Evolutionary conservation across 2,329 filamentous ascomycete species (phyloP).

Genomic region (Coleophoma crateriformis): DNA sequence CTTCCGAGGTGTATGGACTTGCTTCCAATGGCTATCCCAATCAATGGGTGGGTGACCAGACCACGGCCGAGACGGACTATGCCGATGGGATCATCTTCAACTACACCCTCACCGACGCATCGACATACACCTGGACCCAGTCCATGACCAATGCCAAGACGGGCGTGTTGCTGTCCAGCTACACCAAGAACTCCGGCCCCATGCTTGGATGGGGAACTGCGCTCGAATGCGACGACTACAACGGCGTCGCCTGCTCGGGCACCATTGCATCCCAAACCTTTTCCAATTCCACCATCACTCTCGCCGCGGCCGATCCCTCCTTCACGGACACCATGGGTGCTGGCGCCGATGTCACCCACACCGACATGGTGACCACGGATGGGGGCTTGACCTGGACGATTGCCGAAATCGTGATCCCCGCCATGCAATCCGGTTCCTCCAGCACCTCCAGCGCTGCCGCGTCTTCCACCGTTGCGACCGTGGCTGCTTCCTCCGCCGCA

Average conservation of each 20-base stretch:
- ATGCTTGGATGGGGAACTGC: conserved; percentile 16
- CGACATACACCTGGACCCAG: conserved; percentile 17
- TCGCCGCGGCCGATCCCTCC: neutral
- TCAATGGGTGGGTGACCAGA: conserved; percentile 18
- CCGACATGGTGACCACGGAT: neutral
- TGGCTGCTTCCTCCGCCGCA: too few species aligned
- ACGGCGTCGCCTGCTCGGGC: neutral
- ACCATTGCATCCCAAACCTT: neutral
- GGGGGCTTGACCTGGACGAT: neutral
- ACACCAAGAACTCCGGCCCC: conserved; percentile 16
- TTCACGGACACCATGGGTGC: neutral
- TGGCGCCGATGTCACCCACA: neutral
- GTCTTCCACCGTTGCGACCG: too few species aligned
- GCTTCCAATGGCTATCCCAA: conserved; percentile 7
- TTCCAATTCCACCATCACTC: neutral
- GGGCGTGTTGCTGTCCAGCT: conserved; percentile 13
- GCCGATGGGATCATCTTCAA: conserved; percentile 19
- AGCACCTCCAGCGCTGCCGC: too few species aligned
- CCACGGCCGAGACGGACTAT: conserved; percentile 14
- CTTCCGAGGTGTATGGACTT: conserved; percentile 20
- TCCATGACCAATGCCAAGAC: conserved; percentile 11
- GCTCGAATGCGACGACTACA: neutral
- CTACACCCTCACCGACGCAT: conserved; percentile 19
- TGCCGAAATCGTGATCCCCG: conserved; percentile 3
- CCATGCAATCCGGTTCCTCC: conserved; percentile 9